These are phyloP conservation scores for Polytrichum commune DNA, from an alignment of 225 moss, liverwort and hornwort genomes.

Conservation along the genomic window DNA sequence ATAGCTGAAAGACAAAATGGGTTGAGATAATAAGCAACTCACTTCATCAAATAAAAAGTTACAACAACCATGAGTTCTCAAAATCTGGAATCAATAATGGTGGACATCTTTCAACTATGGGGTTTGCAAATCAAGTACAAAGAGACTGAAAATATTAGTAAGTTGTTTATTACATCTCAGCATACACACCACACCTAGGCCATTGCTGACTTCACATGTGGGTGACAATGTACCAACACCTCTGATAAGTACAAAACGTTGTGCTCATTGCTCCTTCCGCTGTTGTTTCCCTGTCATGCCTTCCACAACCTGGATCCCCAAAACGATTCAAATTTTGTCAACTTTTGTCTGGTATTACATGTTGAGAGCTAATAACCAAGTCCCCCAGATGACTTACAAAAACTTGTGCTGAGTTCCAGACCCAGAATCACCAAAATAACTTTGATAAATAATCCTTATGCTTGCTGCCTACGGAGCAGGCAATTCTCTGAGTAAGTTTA, in stretches of 20 bases:
- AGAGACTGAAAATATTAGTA: not conserved
- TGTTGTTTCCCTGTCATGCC: conserved; percentile 36
- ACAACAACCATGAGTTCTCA: no score
- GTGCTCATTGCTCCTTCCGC: conserved; percentile 19
- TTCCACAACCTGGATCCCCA: conserved; percentile 41
- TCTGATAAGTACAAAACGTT: conserved; percentile 1
- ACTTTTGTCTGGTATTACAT: not conserved
- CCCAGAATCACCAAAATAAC: no score
- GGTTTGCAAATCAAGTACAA: not conserved
- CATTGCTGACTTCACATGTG: conserved; percentile 4
- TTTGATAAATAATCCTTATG: not conserved
- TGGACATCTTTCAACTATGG: no score
- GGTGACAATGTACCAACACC: conserved; percentile 5
- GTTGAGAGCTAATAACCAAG: not conserved
- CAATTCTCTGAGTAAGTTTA: not conserved
- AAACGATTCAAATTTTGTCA: not conserved
- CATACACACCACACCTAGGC: conserved; percentile 11
- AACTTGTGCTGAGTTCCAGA: no score
- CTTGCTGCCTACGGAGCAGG: not conserved
- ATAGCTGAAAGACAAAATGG: no score
- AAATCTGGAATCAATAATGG: no score
- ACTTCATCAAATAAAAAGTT: no score
- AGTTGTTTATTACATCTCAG: conserved; percentile 14
- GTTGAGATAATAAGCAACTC: no score
- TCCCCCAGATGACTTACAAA: no score